phyloP scores from a whole-genome alignment of 345 rosid species.

The Laguncularia racemosa region DNA sequence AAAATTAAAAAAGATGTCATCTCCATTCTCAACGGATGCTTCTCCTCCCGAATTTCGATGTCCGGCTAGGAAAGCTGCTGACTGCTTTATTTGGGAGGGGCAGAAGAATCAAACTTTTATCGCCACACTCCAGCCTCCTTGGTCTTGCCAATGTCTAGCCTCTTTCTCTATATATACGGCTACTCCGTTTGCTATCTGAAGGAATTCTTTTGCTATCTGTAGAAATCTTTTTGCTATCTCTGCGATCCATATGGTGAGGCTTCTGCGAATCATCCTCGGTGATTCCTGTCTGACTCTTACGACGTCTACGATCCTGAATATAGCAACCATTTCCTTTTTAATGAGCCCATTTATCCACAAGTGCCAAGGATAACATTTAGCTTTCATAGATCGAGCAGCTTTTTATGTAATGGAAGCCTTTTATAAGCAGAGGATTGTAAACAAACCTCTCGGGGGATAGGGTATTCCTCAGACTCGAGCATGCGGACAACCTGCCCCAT shows the following conservation, averaged over 20 bases:
- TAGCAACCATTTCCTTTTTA: slow-evolving; percentile 4
- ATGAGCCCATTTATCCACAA: not conserved
- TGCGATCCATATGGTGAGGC: slow-evolving; percentile 38
- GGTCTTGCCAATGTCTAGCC: too few relatives aligned
- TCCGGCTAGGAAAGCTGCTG: too few relatives aligned
- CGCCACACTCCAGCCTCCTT: too few relatives aligned
- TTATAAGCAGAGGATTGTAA: slow-evolving; percentile 4
- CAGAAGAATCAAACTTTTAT: too few relatives aligned
- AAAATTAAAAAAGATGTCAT: too few relatives aligned
- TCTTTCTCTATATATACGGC: too few relatives aligned
- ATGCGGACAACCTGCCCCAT: slow-evolving; percentile 95
- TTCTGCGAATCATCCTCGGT: slow-evolving; percentile 28
- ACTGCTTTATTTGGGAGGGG: too few relatives aligned
- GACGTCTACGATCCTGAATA: slow-evolving; percentile 67
- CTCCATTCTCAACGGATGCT: too few relatives aligned
- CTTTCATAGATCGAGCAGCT: too few relatives aligned
- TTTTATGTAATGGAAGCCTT: too few relatives aligned
- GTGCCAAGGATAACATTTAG: not conserved
- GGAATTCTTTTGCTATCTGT: not conserved
- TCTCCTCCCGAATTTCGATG: too few relatives aligned
- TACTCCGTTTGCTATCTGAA: too few relatives aligned
- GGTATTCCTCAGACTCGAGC: slow-evolving; percentile 93
- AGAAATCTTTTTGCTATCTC: slow-evolving; percentile 16
- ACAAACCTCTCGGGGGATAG: slow-evolving; percentile 75
- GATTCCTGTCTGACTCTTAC: slow-evolving; percentile 39